Evolutionary conservation across 2,329 filamentous ascomycete genomes (phyloP), one percentile per base, ranked within the genome.

Genomic region (Aurifilum marmelostoma): DNA sequence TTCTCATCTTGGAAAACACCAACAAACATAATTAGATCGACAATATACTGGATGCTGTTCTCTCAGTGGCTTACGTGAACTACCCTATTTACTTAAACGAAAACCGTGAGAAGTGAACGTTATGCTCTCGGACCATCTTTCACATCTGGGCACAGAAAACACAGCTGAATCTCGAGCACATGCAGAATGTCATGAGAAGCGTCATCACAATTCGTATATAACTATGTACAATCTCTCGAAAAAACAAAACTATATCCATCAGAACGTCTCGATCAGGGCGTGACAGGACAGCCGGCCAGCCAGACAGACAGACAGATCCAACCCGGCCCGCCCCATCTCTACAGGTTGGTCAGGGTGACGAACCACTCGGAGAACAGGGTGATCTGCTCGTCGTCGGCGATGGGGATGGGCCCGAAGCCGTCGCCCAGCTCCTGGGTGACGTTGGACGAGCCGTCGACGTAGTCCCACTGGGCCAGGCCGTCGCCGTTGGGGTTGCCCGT

Each of bases 401-500:
- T 66, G n/a, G 70, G 70, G 3, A 69, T 67, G 8, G 70, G 68
- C 16, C 70, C 71, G 61, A 66, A 73, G n/a, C 64, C 68, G 32
- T 71, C 67, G 52, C 71, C 71, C 50, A 73, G 71, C 41, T 73
- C 68, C 68, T 68, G 68, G 16, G 70, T 71, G 1, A 67, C 67
- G 1, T 68, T 72, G 29, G 66, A 64, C 54, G 65, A 62, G 18
- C 64, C 64, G 29, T 41, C 60, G 58, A 68, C 67, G 27, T 37
- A 59, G 47, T 69, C 68, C 70, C 68, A 73, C 63, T 69, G 67
- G 7, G 56, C 34, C 18, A 73, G 60, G 47, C 66, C 60, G 18
- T 67, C 67, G 6, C 65, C 59, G 50, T 72, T 68, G 24, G 63
- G 67, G 52, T 69, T 27, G 41, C 67, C 67, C 21, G 58, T 69